Conservation (phyloP, 495 filamentous ascomycete species). For the Jackrogersella multiformis region DNA sequence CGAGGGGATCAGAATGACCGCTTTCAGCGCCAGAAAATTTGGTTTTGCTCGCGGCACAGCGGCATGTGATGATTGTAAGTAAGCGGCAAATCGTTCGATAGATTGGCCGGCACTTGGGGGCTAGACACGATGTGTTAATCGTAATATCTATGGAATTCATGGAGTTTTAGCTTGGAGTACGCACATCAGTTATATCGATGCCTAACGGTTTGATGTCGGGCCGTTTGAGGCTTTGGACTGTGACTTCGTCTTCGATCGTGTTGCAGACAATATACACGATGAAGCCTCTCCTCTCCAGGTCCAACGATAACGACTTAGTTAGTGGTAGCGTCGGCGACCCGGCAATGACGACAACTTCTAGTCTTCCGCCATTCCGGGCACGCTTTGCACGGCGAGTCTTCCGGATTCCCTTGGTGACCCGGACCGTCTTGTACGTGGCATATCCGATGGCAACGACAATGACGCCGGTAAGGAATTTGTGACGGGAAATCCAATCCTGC, state of each 20-base stretch:
- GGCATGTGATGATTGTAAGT: conserved; percentile 75
- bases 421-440: conserved; percentile 70
- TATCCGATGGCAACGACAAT: conserved; percentile 74
- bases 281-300: conserved; percentile 90
- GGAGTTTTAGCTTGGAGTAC: conserved; percentile 35
- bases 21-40: conserved; percentile 77
- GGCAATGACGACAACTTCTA: conserved; percentile 90
- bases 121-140: conserved; percentile 46
- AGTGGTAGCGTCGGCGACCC: conserved; percentile 83
- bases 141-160: background rate
- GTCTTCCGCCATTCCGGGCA: conserved; percentile 82
- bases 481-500: conserved; percentile 69
- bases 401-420: conserved; percentile 65
- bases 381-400: conserved; percentile 78
- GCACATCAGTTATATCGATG: conserved; percentile 81
- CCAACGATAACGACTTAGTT: conserved; percentile 79
- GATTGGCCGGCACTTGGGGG: conserved; percentile 61
- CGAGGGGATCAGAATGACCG: conserved; percentile 79
- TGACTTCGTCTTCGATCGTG: conserved; percentile 80
- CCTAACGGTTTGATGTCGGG: conserved; percentile 82
- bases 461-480: conserved; percentile 75
- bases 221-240: conserved; percentile 76
- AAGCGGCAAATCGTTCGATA: conserved; percentile 70
- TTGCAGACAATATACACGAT: conserved; percentile 90
- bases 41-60: conserved; percentile 76